A percentile compares a stretch with the other conserved stretches of the same genome.
Conservation (phyloP, 2,329 filamentous ascomycete species). For the Colletotrichum sp. region DNA sequence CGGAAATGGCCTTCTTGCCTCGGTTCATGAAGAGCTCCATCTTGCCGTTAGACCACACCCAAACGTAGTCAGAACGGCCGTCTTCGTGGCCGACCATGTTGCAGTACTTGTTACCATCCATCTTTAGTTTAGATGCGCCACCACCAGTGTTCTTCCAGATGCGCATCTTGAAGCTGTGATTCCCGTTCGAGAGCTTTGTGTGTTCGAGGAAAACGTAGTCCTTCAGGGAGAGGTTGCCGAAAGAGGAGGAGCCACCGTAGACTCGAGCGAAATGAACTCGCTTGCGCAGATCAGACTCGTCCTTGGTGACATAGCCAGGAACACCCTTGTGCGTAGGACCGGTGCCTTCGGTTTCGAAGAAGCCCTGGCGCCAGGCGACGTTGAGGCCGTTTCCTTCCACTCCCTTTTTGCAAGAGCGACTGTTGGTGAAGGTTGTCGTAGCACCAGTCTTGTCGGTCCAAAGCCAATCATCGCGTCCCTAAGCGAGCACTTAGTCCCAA, state of each 20-base stretch:
- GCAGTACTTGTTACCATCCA: neutral
- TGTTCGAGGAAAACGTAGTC: neutral
- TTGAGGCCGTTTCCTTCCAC: conserved; percentile 28
- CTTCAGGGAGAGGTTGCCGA: neutral
- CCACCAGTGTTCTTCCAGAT: neutral
- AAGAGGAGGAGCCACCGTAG: neutral
- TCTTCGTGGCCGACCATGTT: neutral
- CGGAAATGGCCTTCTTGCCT: conserved; percentile 1
- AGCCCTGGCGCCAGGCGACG: conserved; percentile 24
- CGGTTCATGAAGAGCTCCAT: conserved; percentile 12
- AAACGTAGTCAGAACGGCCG: neutral
- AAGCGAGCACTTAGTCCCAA: fast-evolving
- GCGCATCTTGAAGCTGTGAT: neutral
- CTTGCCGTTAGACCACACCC: neutral
- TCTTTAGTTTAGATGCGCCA: neutral
- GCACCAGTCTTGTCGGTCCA: conserved; percentile 24
- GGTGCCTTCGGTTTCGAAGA: neutral
- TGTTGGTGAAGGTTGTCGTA: conserved; percentile 27
- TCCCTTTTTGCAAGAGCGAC: neutral
- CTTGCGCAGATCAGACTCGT: neutral
- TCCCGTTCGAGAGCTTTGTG: neutral
- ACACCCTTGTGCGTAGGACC: neutral
- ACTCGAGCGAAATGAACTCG: neutral
- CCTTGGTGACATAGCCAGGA: neutral
- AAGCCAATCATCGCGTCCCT: conserved; percentile 27